A percentile compares a stretch with the other conserved stretches of the same genome.
Evolutionary conservation across 73 alveolate species (phyloP).

Genomic region (Tetrahymena malaccensis): DNA sequence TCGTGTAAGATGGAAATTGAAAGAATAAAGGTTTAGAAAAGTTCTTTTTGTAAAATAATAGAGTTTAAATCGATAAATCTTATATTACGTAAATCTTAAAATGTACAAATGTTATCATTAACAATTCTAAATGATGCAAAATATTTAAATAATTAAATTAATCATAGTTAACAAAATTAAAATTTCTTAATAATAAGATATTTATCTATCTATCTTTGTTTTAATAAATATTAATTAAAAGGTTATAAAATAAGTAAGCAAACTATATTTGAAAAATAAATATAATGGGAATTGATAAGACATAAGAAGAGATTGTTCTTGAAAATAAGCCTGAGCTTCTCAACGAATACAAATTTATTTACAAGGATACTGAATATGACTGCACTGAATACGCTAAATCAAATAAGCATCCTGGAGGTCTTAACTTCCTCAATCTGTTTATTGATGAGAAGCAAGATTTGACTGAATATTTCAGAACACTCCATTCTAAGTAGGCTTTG

Average conservation of each 20-base stretch:
- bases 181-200: not conserved
- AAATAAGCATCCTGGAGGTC: constrained; percentile 38
- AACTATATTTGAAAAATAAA: not conserved
- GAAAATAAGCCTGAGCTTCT: not conserved
- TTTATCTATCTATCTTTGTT: not conserved
- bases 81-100: not conserved
- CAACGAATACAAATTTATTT: constrained; percentile 5
- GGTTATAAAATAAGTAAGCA: not conserved
- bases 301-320: not conserved
- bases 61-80: not conserved
- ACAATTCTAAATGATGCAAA: not conserved
- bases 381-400: constrained; percentile 23
- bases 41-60: not conserved
- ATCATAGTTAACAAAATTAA: not conserved
- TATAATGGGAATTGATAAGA: not conserved
- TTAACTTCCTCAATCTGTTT: constrained; percentile 20
- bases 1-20: not conserved
- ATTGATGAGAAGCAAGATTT: constrained; percentile 39
- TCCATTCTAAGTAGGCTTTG: constrained; percentile 36
- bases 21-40: not conserved
- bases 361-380: constrained; percentile 31
- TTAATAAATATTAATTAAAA: too few relatives aligned
- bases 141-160: too few relatives aligned
- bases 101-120: not conserved
- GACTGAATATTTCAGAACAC: constrained; percentile 32